Evolutionary conservation across 148 eudicot species (phyloP).

Genomic region (Heliosperma pusillum): DNA sequence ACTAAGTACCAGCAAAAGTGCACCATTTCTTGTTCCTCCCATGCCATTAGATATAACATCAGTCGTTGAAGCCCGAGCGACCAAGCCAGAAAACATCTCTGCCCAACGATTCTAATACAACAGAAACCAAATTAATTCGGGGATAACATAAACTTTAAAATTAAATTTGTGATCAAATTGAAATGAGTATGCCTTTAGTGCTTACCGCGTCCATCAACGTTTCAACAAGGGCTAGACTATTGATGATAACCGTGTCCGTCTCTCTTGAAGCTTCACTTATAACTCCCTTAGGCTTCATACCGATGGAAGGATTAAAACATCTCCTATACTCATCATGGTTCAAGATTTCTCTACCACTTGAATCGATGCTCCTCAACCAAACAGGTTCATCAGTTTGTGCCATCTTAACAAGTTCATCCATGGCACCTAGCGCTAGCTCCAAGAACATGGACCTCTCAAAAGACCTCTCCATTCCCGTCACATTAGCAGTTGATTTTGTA

Average conservation of each 20-base stretch:
- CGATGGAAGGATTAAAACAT: constrained; percentile 56
- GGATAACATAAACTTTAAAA: neutral
- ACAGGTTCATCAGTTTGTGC: constrained; percentile 83
- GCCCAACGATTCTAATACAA: constrained; percentile 68
- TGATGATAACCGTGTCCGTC: constrained; percentile 83
- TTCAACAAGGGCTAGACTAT: constrained; percentile 86
- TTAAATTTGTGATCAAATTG: neutral
- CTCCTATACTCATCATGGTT: constrained; percentile 74
- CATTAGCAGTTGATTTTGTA: constrained; percentile 35
- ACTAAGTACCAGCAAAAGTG: constrained; percentile 70
- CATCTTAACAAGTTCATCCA: constrained; percentile 85
- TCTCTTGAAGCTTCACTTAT: constrained; percentile 83
- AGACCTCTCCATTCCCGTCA: constrained; percentile 43
- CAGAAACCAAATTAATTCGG: neutral
- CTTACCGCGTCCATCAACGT: constrained; percentile 88
- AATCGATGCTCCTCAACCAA: constrained; percentile 62
- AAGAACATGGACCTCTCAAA: constrained; percentile 77
- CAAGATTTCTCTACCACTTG: constrained; percentile 55
- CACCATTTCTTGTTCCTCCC: constrained; percentile 95
- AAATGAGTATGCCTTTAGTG: neutral
- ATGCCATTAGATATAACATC: constrained; percentile 82
- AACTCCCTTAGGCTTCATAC: constrained; percentile 68
- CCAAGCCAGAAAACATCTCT: constrained; percentile 84
- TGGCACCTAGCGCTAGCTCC: constrained; percentile 87
- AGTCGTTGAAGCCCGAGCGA: constrained; percentile 70